Conservation (phyloP, 345 rosid genomes). For the Theobroma cacao region DNA sequence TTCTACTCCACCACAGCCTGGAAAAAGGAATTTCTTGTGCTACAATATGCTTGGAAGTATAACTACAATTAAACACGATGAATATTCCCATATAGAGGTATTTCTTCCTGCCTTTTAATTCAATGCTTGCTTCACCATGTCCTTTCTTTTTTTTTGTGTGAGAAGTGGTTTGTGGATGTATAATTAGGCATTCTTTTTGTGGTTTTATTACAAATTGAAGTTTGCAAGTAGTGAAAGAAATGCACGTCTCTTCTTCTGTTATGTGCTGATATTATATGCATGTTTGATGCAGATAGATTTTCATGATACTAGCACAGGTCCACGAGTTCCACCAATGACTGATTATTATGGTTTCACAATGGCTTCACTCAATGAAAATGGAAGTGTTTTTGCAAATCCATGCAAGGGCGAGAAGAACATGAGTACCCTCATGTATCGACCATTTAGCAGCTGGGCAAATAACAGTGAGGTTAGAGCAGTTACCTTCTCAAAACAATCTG, state of each 20-base stretch:
- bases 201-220: not conserved
- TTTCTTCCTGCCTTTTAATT: slow-evolving; percentile 4
- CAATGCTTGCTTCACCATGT: not conserved
- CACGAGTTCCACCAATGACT: slow-evolving; percentile 91
- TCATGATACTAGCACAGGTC: slow-evolving; percentile 94
- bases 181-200: not conserved
- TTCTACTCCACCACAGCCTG: slow-evolving; percentile 67
- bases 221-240: not conserved
- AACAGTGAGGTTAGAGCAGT: slow-evolving; percentile 74
- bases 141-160: not conserved
- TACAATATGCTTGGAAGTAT: slow-evolving; percentile 92
- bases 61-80: slow-evolving; percentile 86
- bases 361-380: slow-evolving; percentile 86
- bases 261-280: slow-evolving; percentile 15
- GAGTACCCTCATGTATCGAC: slow-evolving; percentile 94
- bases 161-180: not conserved
- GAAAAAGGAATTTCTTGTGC: slow-evolving; percentile 82
- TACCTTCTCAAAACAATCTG: slow-evolving; percentile 4
- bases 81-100: slow-evolving; percentile 94
- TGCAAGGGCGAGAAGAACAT: slow-evolving; percentile 89
- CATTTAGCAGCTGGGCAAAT: slow-evolving; percentile 85
- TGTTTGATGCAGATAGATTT: slow-evolving; percentile 70
- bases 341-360: slow-evolving; percentile 95
- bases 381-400: slow-evolving; percentile 92
- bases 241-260: not conserved